Percentiles rank a stretch among this genome's conserved stretches.
These are phyloP conservation scores for Ziziphus jujuba DNA, from an alignment of 306 rosid species.

Conservation along the genomic window DNA sequence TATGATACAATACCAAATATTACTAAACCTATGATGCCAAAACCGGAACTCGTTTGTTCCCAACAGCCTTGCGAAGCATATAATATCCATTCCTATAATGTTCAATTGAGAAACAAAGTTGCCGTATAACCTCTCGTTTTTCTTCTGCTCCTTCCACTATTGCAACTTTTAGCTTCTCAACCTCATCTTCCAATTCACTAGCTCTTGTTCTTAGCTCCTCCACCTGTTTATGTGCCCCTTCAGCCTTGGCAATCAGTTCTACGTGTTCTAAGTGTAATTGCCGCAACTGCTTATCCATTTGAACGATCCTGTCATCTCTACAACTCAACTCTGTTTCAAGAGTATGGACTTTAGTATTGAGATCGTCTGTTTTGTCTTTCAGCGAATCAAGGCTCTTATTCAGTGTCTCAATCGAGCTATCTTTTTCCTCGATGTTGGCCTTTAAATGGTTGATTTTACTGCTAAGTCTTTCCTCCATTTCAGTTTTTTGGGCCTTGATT, in stretches of 20 bases:
- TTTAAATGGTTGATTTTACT: constrained; percentile 48
- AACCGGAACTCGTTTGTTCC: constrained; percentile 60
- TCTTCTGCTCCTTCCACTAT: constrained; percentile 80
- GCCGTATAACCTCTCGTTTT: constrained; percentile 89
- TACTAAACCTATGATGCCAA: constrained; percentile 44
- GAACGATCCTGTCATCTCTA: constrained; percentile 44
- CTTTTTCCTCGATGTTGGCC: constrained; percentile 45
- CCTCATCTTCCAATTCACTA: constrained; percentile 57
- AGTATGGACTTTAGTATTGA: constrained; percentile 35
- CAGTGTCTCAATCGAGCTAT: constrained; percentile 39
- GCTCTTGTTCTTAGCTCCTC: constrained; percentile 50
- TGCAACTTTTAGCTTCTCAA: constrained; percentile 57
- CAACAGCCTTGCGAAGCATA: constrained; percentile 60
- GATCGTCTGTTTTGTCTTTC: constrained; percentile 52
- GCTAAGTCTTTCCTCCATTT: constrained; percentile 49
- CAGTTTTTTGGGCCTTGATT: constrained; percentile 53
- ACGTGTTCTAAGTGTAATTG: constrained; percentile 53
- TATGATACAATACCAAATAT: constrained; percentile 18
- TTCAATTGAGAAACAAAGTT: constrained; percentile 83
- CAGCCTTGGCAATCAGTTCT: constrained; percentile 43
- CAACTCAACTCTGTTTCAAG: constrained; percentile 41
- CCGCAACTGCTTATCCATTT: constrained; percentile 45
- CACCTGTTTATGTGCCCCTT: constrained; percentile 43
- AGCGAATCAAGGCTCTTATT: constrained; percentile 37
- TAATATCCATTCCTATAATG: constrained; percentile 67